phyloP scores from a whole-genome alignment of 306 rosid genomes.

The Ochetophila trinervis region DNA sequence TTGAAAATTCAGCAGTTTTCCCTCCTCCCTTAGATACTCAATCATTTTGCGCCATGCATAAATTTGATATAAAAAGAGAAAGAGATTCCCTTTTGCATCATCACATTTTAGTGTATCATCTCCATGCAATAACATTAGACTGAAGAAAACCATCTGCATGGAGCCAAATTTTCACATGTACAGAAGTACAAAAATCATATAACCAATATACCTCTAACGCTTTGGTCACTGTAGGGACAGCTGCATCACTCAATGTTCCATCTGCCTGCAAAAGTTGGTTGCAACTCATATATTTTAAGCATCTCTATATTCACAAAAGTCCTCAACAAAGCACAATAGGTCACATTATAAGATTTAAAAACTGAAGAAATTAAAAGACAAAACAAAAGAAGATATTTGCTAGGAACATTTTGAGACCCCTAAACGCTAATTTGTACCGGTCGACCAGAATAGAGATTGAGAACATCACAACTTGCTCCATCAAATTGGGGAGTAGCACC shows the following conservation, averaged over 20 bases:
- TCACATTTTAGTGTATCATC: background rate
- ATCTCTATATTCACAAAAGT: background rate
- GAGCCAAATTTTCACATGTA: background rate
- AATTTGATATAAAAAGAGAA: background rate
- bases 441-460: background rate
- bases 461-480: background rate
- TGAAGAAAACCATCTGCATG: background rate
- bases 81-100: background rate
- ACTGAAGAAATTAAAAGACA: background rate
- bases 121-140: background rate
- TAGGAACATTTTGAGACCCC: too few relatives aligned
- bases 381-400: background rate
- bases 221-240: slow-evolving; percentile 52
- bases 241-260: slow-evolving; percentile 66
- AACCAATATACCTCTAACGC: slow-evolving; percentile 55
- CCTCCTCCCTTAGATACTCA: background rate
- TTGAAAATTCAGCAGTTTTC: background rate
- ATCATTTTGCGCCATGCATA: background rate
- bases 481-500: background rate
- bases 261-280: slow-evolving; percentile 64
- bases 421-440: background rate
- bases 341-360: too few relatives aligned
- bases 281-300: slow-evolving; percentile 7
- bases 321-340: background rate
- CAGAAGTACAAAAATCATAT: background rate